phyloP scores from a whole-genome alignment of 1,284 basidiomycete species.

The Omphalotus olearius region DNA sequence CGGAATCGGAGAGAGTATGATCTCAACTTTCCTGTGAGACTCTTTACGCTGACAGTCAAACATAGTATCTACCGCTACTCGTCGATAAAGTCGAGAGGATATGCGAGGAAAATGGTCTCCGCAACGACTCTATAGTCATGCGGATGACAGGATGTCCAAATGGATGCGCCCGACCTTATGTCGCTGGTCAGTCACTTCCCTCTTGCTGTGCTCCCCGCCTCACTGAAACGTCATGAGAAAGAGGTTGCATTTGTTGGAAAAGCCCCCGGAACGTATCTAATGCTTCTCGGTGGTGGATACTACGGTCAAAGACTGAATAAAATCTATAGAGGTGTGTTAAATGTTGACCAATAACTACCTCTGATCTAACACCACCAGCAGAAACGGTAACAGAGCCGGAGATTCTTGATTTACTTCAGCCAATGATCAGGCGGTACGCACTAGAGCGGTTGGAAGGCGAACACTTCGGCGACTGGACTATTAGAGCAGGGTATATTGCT shows the following conservation, averaged over 20 bases:
- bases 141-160: slow-evolving; percentile 98
- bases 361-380: slow-evolving; percentile 23
- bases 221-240: slow-evolving; percentile 19
- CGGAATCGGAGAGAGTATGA: slow-evolving; percentile 83
- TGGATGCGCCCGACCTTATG: slow-evolving; percentile 92
- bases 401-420: slow-evolving; percentile 84
- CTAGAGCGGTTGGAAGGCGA: slow-evolving; percentile 88
- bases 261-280: slow-evolving; percentile 89
- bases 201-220: background rate
- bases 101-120: slow-evolving; percentile 88
- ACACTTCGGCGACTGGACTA: slow-evolving; percentile 93
- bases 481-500: slow-evolving; percentile 82
- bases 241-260: slow-evolving; percentile 98
- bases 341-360: background rate
- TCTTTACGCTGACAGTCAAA: slow-evolving; percentile 10
- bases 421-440: slow-evolving; percentile 94
- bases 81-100: slow-evolving; percentile 96
- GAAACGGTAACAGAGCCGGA: slow-evolving; percentile 93
- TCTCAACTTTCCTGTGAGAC: background rate
- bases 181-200: slow-evolving; percentile 57
- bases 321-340: slow-evolving; percentile 69
- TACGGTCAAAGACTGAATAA: slow-evolving; percentile 93
- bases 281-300: slow-evolving; percentile 96
- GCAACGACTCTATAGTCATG: slow-evolving; percentile 95
- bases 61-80: slow-evolving; percentile 87